phyloP scores from a whole-genome alignment of 257 asterid species.

The Jasminum sambac region DNA sequence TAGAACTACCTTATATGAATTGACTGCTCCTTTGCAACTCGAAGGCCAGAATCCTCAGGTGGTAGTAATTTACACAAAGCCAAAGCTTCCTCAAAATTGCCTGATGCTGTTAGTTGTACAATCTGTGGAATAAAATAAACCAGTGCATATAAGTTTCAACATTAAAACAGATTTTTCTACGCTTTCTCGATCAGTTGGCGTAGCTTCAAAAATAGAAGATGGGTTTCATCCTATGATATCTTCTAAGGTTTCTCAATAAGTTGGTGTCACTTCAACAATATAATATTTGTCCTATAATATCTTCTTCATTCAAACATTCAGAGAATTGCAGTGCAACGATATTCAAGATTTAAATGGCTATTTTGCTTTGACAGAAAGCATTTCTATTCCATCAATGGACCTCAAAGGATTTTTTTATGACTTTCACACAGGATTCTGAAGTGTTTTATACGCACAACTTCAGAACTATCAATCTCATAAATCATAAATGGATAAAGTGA shows the following conservation, averaged over 20 bases:
- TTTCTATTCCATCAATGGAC: slow-evolving; percentile 1
- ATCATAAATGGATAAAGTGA: slow-evolving; percentile 7
- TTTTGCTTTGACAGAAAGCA: slow-evolving; percentile 9
- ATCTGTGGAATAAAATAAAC: slow-evolving; percentile 58
- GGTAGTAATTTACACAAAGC: slow-evolving; percentile 96
- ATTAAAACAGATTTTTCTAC: background rate
- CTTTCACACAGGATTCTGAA: slow-evolving; percentile 7
- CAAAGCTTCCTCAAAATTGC: slow-evolving; percentile 97
- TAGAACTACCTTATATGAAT: slow-evolving; percentile 75
- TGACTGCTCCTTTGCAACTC: slow-evolving; percentile 95
- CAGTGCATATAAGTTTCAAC: slow-evolving; percentile 13
- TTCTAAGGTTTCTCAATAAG: slow-evolving; percentile 17
- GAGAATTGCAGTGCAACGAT: slow-evolving; percentile 3
- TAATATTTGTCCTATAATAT: slow-evolving; percentile 7
- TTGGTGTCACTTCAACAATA: background rate
- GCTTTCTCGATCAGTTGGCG: slow-evolving; percentile 11
- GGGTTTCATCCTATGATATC: slow-evolving; percentile 10
- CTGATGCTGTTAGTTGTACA: slow-evolving; percentile 96
- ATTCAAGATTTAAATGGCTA: slow-evolving; percentile 1
- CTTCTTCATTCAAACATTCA: slow-evolving; percentile 14
- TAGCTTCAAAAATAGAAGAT: slow-evolving; percentile 1
- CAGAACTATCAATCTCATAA: slow-evolving; percentile 15
- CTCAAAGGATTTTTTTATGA: background rate
- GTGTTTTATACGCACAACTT: slow-evolving; percentile 12
- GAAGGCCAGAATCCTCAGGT: slow-evolving; percentile 91